These are phyloP conservation scores for Penicillium tannophilum DNA, from an alignment of 495 filamentous ascomycete genomes.

Conservation along the genomic window DNA sequence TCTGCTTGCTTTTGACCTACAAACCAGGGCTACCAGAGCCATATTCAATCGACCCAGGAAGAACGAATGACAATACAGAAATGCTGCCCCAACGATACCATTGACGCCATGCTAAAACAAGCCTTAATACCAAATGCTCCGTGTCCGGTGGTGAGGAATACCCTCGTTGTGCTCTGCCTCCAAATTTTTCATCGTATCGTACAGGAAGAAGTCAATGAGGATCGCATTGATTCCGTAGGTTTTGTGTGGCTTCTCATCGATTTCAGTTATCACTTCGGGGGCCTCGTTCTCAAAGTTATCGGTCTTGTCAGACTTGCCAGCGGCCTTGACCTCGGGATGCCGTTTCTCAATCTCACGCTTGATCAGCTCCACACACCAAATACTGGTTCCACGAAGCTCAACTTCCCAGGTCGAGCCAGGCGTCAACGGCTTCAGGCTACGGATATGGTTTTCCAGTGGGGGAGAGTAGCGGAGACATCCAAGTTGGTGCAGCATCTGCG, in stretches of 20 bases:
- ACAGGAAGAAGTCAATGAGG: constrained; percentile 94
- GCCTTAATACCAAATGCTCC: constrained; percentile 91
- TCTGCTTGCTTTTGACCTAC: background rate
- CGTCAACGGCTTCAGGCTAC: constrained; percentile 60
- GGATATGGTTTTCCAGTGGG: constrained; percentile 69
- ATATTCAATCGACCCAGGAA: background rate
- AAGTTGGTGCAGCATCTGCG: constrained; percentile 85
- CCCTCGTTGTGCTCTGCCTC: constrained; percentile 60
- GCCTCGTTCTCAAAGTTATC: constrained; percentile 6
- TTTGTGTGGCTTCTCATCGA: constrained; percentile 23
- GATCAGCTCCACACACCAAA: constrained; percentile 93
- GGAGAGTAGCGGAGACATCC: constrained; percentile 85
- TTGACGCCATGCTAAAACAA: constrained; percentile 10
- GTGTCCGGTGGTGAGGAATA: constrained; percentile 89
- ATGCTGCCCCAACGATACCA: background rate
- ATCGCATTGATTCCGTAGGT: constrained; percentile 72
- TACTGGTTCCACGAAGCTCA: constrained; percentile 84
- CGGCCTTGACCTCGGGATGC: constrained; percentile 62
- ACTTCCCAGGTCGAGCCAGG: constrained; percentile 81
- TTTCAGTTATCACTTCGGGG: constrained; percentile 15
- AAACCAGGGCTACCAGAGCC: constrained; percentile 16
- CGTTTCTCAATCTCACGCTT: constrained; percentile 73
- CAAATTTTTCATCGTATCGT: constrained; percentile 86
- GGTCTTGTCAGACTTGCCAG: constrained; percentile 13
- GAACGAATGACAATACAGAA: background rate